Evolutionary conservation across 371 early-diverging fungal genomes (phyloP), one percentile per base, ranked within the genome.

Genomic region (Mucor irregularis): DNA sequence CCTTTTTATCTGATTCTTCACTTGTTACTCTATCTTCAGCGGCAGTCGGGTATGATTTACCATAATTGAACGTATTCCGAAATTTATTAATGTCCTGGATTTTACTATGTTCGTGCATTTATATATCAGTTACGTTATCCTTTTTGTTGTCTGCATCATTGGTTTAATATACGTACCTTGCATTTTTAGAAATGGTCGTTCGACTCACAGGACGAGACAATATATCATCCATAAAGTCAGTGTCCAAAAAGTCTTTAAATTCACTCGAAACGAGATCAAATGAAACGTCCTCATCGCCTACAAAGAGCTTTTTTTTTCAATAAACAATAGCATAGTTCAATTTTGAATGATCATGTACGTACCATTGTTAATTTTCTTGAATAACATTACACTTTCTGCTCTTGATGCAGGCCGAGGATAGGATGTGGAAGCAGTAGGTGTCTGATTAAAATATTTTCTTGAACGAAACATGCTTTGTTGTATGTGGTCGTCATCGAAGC

Each of bases 301-400:
- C 8, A 24, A 6, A 38, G 16, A 38, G n/a, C 19, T 38, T n/a
- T 38, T 17, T 35, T 11, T 11, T 11, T 35, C 2, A 35, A 9
- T 6, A 24, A 60, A 53, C 55, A 37, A 49, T 34, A 11, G n/a
- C 19, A 19, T 40, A n/a, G 40, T 17, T 21, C 9, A 21, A 40
- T 40, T 40, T 40, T 19, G 4, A 37, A 37, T 5, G 10, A 30
- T 9, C 31, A 9, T 34, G 35, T 34, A 40, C 40, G 19, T 61
- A 61, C 62, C 62, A 33, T 62, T 39, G 7, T 52, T 62, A 10
- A 62, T 62, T 47, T 56, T 51, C 39, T 62, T 56, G 25, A 62
- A 62, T 19, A 62, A 38, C 52, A 56, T 56, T 5, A 62, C 56
- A 52, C 62, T 62, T 40, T 62, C 62, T 21, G 56, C 31, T 45